Percentiles rank a stretch among this genome's conserved stretches.
Conservation (phyloP, 768 basidiomycete genomes). For the Piloderma croceum region DNA sequence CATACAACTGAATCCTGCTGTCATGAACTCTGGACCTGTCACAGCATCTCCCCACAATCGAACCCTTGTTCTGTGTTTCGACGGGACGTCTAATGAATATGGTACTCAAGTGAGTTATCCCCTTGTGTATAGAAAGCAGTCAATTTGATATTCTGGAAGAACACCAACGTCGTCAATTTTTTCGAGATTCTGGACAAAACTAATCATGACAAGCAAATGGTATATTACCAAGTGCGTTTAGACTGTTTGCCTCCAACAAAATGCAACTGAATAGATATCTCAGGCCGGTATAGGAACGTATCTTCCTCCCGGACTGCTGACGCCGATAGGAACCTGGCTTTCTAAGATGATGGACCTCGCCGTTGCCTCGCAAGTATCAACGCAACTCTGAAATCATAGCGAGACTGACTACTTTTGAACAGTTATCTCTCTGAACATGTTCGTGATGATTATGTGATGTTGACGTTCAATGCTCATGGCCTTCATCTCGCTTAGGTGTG, state of each 20-base stretch:
- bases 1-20: too few relatives aligned
- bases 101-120: too few relatives aligned
- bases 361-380: slow-evolving; percentile 55
- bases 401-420: not conserved
- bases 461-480: too few relatives aligned
- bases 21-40: slow-evolving; percentile 20
- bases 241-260: too few relatives aligned
- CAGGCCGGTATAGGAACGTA: slow-evolving; percentile 50
- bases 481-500: too few relatives aligned
- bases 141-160: too few relatives aligned
- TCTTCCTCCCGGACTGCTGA: slow-evolving; percentile 60
- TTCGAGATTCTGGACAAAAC: slow-evolving; percentile 65
- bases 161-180: slow-evolving; percentile 68
- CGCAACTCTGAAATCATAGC: not conserved
- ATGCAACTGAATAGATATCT: slow-evolving; percentile 63
- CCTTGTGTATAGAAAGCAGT: too few relatives aligned
- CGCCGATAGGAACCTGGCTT: slow-evolving; percentile 50
- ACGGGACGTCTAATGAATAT: too few relatives aligned
- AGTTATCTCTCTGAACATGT: slow-evolving; percentile 73
- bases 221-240: slow-evolving; percentile 46
- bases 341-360: slow-evolving; percentile 64
- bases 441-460: slow-evolving; percentile 63
- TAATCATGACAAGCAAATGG: slow-evolving; percentile 43
- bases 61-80: slow-evolving; percentile 50
- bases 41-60: slow-evolving; percentile 36